Evolutionary conservation across 768 basidiomycete species (phyloP).

Genomic region (Phaeotremella skinneri): DNA sequence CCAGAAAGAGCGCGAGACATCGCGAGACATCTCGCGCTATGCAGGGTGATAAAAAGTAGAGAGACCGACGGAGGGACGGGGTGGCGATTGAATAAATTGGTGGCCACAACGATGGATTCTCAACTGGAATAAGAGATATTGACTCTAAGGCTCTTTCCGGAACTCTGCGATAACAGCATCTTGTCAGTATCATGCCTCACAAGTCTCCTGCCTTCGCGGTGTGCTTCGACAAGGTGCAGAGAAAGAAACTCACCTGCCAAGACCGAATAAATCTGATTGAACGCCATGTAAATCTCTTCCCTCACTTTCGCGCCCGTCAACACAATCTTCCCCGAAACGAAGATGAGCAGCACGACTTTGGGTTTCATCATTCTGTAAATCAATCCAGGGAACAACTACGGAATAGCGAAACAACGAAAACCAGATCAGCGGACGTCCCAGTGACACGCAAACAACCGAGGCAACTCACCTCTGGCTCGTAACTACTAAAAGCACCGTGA

Average conservation of each 20-base stretch:
- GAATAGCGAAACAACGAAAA: too few species aligned
- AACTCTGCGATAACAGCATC: constrained; percentile 25
- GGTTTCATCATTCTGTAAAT: constrained; percentile 99
- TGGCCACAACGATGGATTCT: neutral
- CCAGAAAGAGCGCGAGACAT: too few species aligned
- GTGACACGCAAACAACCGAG: neutral
- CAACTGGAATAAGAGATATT: neutral
- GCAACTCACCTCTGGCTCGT: constrained; percentile 85
- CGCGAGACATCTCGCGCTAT: too few species aligned
- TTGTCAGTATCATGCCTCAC: neutral
- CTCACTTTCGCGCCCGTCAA: constrained; percentile 98
- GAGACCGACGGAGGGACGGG: too few species aligned
- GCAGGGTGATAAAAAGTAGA: too few species aligned
- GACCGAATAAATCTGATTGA: constrained; percentile 99
- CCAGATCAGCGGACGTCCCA: neutral
- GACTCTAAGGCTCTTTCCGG: constrained; percentile 39
- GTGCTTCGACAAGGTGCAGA: neutral
- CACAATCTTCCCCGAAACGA: constrained; percentile 98
- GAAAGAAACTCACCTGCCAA: constrained; percentile 55
- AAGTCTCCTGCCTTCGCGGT: neutral
- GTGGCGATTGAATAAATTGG: neutral
- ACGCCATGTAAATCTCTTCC: constrained; percentile 98
- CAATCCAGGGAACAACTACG: constrained; percentile 91
- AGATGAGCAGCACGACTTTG: constrained; percentile 96
- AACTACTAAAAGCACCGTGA: constrained; percentile 96